A percentile compares a stretch with the other conserved stretches of the same genome.
Conservation (phyloP, 345 rosid species). For the Syzygium jambos region DNA sequence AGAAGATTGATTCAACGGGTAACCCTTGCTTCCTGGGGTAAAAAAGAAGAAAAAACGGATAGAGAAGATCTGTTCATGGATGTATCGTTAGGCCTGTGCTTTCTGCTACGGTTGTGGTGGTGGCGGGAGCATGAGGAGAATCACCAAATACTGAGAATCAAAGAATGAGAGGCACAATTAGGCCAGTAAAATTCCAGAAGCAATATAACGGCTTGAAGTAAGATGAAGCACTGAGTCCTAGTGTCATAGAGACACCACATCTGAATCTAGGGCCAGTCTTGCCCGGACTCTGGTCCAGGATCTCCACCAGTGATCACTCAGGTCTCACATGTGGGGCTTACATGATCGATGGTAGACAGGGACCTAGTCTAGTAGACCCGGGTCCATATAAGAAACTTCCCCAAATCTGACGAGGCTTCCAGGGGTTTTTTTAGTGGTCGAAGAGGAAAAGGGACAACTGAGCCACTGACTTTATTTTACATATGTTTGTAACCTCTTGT, state of each 20-base stretch:
- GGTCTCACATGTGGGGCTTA: background rate
- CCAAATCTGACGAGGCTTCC: background rate
- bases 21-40: background rate
- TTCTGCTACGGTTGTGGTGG: background rate
- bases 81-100: background rate
- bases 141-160: background rate
- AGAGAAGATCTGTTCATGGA: background rate
- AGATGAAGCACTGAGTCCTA: background rate
- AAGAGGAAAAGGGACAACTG: background rate
- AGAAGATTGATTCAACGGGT: background rate
- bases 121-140: background rate
- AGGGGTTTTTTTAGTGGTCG: background rate
- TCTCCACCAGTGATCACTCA: background rate
- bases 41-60: background rate
- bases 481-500: background rate
- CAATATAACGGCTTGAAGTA: background rate
- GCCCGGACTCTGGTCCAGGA: background rate
- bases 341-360: background rate
- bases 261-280: background rate
- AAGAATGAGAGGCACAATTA: background rate
- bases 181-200: background rate
- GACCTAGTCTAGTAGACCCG: background rate
- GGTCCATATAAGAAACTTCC: background rate
- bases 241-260: background rate
- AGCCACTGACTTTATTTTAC: background rate